Base-by-base conservation (phyloP, 345 rosid species). In the Lagerstroemia speciosa region DNA sequence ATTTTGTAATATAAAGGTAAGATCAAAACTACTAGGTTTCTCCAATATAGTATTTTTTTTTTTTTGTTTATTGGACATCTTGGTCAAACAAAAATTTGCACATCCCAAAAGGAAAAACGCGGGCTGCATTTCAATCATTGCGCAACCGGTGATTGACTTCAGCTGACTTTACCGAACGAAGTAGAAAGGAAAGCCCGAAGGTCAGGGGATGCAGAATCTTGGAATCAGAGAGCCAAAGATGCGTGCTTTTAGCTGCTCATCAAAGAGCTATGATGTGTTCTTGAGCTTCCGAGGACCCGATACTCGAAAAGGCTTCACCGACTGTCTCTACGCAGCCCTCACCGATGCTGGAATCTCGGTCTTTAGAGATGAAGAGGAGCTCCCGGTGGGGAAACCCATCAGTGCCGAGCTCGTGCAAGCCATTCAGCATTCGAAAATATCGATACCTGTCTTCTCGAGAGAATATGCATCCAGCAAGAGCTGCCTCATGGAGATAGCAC, bases 301-400 rank as follows among this genome's bases (percentile, higher is more conserved):
- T 27, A 45, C 61, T 27, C 66, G 73, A 17, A 32, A 41, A 3
- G 40, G 40, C 67, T 45, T 70, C 40, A 27, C 66, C 20, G 73
- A 70, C 46, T 46, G 26, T 30, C 73, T 70, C 11, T 70, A 70
- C 61, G 38, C 32, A 1, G 37, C 26, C 67, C 66, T 70, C 27
- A 31, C 8, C 3, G 67, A 41, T 15, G 48, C 66, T 3, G 73
- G 73, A n/a, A 46, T 70, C 36, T 64, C 12, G 31, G 53, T 50
- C 58, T 70, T 62, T 67, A 61, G 73, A 32, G 73, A 70, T 52
- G 55, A 63, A 0, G 73, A 70, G 32, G 46, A 62, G 67, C 66
- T 70, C 15, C 36, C 31, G 0, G 22, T 22, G 2, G 73, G 73
- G 15, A 24, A 62, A 17, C 29, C 37, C 22, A 70, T 70, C 29